These are phyloP conservation scores for Clarireedia monteithiana DNA, from an alignment of 2,329 filamentous ascomycete genomes.

Conservation along the genomic window DNA sequence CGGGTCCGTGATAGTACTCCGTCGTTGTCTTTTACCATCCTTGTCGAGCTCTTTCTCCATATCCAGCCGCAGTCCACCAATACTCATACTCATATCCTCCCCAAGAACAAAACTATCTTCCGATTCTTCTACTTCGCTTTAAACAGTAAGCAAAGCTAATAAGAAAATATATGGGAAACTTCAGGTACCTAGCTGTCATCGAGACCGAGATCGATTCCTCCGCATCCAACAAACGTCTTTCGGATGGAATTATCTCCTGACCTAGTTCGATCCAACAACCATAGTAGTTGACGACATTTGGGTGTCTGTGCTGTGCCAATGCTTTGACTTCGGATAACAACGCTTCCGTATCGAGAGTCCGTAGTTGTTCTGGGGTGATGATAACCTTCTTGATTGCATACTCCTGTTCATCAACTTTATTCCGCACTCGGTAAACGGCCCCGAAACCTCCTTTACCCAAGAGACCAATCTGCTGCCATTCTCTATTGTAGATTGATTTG, in stretches of 20 bases:
- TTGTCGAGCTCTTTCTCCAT: conserved; percentile 5
- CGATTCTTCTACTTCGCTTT: conserved; percentile 1
- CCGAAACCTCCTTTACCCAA: conserved; percentile 60
- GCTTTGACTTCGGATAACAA: conserved; percentile 45
- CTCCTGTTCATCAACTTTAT: conserved; percentile 51
- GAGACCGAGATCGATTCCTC: neutral
- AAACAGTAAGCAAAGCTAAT: neutral
- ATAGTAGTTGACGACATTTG: conserved; percentile 60
- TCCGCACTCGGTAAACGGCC: conserved; percentile 52
- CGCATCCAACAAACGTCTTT: conserved; percentile 19
- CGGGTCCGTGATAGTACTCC: neutral
- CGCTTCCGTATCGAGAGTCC: conserved; percentile 1
- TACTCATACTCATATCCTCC: neutral
- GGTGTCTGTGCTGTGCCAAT: conserved; percentile 54
- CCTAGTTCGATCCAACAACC: conserved; percentile 52
- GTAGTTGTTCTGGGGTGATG: conserved; percentile 33
- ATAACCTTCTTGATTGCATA: conserved; percentile 63
- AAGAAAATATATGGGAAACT: neutral
- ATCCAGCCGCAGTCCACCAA: neutral
- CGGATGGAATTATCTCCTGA: neutral
- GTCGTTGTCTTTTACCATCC: neutral
- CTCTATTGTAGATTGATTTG: neutral
- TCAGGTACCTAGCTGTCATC: neutral
- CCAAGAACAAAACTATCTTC: neutral
- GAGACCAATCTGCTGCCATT: conserved; percentile 37